Evolutionary conservation across 2,329 filamentous ascomycete genomes (phyloP), one percentile per base, ranked within the genome.

Genomic region (Monosporascus ibericus): DNA sequence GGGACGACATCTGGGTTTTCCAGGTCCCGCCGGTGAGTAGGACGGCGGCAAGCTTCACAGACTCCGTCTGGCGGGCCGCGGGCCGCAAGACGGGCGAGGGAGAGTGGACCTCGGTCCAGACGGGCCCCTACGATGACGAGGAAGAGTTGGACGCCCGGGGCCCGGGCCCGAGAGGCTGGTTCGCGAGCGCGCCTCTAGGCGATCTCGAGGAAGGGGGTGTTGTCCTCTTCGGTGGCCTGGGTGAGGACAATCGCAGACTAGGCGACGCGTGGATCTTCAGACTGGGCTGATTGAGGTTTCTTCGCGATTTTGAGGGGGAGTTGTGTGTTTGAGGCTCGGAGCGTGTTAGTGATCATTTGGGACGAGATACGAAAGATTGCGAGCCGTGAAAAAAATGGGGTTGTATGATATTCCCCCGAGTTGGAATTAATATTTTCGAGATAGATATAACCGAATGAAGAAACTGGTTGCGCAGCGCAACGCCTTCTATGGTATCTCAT

Each of bases 211-310:
- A 81, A 64, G 78, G 74, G 38, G 80, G 74, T 3, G 71, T 87
- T 14, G 65, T 87, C 27, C 59, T 87, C 11, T 84, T 81, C 71
- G 85, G 85, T 37, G 84, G 84, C 1, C 49, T 85, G 52, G 72
- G 74, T 44, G 76, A 75, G 39, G 69, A 70, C 18, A 79, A 80
- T 56, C 66, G 70, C 60, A 70, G 79, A 46, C 63, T 84, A 44
- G 80, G 77, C 38, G 83, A 87, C 65, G 84, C 80, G 3, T 87
- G 84, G 83, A 80, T 87, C 47, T 69, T 87, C 60, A 75, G 79
- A 54, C 68, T 86, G 53, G 75, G 71, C 8, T 71, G 55, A 61
- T 25, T 3, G 24, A 17, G 30, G 11, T 34, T 14, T 34, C 30
- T 34, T 34, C 9, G 30, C 30, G 11, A 11, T 34, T 34, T 34